A percentile compares a stretch with the other conserved stretches of the same genome.
Evolutionary conservation across 345 rosid genomes (phyloP).

Genomic region (Nasturtium officinale): DNA sequence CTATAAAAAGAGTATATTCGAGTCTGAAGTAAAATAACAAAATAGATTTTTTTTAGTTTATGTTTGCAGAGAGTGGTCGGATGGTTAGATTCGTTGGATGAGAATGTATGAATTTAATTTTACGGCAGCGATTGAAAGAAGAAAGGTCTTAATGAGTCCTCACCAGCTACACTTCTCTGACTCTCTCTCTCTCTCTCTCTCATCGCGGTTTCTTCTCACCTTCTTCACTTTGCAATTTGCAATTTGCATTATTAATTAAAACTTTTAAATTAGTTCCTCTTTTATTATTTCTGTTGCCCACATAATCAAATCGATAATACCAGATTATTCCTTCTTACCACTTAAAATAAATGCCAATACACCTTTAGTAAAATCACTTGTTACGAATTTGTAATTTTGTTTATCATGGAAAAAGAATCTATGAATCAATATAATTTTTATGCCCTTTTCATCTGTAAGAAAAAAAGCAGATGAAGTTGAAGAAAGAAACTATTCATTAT

Average conservation of each 20-base stretch:
- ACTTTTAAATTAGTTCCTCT: not conserved
- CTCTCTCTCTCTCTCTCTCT: not conserved
- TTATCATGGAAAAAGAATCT: not conserved
- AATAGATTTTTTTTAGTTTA: not conserved
- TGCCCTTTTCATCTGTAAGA: conserved; percentile 3
- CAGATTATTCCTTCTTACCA: not conserved
- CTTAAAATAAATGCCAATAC: not conserved
- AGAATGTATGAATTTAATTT: not conserved
- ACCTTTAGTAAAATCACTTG: not conserved
- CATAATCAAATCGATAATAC: no score
- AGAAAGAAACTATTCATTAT: not conserved
- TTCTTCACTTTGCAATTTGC: conserved; percentile 1
- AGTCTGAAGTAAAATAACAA: not conserved
- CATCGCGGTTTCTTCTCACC: conserved; percentile 8
- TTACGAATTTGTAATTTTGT: not conserved
- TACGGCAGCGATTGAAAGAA: conserved; percentile 23
- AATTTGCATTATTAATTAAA: not conserved
- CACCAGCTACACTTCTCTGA: conserved; percentile 21
- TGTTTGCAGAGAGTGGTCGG: conserved; percentile 14
- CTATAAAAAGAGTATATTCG: not conserved
- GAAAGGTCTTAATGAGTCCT: conserved; percentile 20
- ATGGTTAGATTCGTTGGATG: conserved; percentile 27
- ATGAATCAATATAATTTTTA: conserved; percentile 1
- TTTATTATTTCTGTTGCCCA: not conserved
- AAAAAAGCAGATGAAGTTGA: not conserved